Percentiles rank a stretch among this genome's conserved stretches.
Conservation (phyloP, 805 yeast species). For the Yamadazyma laniorum region DNA sequence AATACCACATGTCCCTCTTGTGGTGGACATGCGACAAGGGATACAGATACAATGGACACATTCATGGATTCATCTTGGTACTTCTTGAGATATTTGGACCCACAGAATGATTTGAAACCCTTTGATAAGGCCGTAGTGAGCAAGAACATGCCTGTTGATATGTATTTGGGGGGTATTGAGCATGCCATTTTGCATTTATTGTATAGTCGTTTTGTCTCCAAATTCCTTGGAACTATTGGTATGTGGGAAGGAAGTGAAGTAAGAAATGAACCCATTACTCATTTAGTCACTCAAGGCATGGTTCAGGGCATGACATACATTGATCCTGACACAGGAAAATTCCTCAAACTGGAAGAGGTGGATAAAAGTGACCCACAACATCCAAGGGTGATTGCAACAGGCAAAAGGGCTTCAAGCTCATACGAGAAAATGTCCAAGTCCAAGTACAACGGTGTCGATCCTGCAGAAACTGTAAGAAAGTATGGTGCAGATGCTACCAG, state of each 20-base stretch:
- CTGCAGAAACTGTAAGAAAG: conserved; percentile 63
- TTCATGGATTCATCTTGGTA: conserved; percentile 99
- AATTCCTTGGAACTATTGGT: conserved; percentile 67
- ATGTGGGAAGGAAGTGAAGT: conserved; percentile 60
- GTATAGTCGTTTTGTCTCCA: conserved; percentile 82
- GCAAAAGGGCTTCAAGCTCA: conserved; percentile 50
- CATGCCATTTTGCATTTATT: conserved; percentile 92
- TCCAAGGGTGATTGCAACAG: conserved; percentile 51
- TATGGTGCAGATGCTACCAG: conserved; percentile 95
- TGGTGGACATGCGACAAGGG: conserved; percentile 60
- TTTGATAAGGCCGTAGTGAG: conserved; percentile 36
- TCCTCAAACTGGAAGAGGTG: conserved; percentile 76
- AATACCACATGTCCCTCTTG: conserved; percentile 82
- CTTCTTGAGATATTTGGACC: conserved; percentile 78
- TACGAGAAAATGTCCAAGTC: conserved; percentile 97
- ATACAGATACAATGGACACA: conserved; percentile 98
- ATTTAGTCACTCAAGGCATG: conserved; percentile 93
- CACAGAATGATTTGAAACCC: conserved; percentile 55
- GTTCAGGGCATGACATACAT: conserved; percentile 86
- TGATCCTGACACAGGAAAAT: conserved; percentile 71
- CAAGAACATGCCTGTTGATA: conserved; percentile 72
- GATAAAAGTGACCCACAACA: conserved; percentile 38
- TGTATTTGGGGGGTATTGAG: conserved; percentile 93
- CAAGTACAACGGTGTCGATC: conserved; percentile 92
- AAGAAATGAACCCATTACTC: conserved; percentile 77